phyloP scores from a whole-genome alignment of 2,329 filamentous ascomycete species.

The Exophiala oligosperma region DNA sequence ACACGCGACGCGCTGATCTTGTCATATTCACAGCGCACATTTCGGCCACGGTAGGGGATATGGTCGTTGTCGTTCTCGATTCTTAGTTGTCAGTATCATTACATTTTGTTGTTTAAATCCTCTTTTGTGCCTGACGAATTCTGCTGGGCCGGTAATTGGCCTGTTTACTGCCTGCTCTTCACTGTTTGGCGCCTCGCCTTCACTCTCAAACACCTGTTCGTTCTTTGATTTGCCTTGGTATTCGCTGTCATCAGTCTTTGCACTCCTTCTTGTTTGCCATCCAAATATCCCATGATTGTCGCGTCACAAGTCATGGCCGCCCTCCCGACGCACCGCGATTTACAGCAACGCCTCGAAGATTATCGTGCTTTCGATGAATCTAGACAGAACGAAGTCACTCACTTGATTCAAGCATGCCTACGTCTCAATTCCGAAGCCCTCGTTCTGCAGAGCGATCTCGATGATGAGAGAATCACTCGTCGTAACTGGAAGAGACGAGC shows the following conservation, averaged over 20 bases:
- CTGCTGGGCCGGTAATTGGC: not conserved
- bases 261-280: not conserved
- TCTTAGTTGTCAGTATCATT: not conserved
- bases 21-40: not conserved
- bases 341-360: constrained; percentile 7
- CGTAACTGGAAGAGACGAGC: constrained; percentile 21
- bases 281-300: not conserved
- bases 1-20: not conserved
- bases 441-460: constrained; percentile 35
- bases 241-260: not conserved
- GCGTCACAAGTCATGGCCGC: constrained; percentile 2
- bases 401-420: constrained; percentile 11
- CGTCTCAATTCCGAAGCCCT: constrained; percentile 12
- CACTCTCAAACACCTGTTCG: no score
- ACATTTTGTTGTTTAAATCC: not conserved
- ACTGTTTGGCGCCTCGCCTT: no score
- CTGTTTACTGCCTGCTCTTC: not conserved
- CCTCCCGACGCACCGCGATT: constrained; percentile 7
- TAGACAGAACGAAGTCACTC: constrained; percentile 20
- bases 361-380: constrained; percentile 21
- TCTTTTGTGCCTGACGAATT: not conserved
- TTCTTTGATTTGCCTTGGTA: not conserved
- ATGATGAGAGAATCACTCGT: constrained; percentile 22
- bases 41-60: not conserved
- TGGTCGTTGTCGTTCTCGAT: no score